phyloP scores from a whole-genome alignment of 768 basidiomycete species.

The Amanita pallidorosea region DNA sequence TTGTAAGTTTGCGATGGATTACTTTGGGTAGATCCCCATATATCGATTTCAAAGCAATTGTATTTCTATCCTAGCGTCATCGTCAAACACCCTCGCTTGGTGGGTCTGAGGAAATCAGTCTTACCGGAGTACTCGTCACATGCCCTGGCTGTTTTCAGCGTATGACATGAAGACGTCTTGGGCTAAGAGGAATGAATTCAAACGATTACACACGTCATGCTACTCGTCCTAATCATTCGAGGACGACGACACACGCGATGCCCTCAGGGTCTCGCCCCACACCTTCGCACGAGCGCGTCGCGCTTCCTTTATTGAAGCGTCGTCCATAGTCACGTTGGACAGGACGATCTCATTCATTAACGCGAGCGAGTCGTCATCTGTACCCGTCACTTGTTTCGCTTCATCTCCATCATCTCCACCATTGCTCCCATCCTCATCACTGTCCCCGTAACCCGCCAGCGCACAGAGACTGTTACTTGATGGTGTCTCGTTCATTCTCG shows the following conservation, averaged over 20 bases:
- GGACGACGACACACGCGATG: background rate
- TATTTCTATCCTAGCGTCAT: too few species aligned
- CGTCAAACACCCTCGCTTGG: too few species aligned
- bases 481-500: background rate
- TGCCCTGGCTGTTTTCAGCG: too few species aligned
- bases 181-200: background rate
- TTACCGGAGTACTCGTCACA: too few species aligned
- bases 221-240: background rate
- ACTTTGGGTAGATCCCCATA: too few species aligned
- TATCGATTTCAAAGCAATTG: too few species aligned
- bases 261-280: slow-evolving; percentile 44
- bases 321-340: slow-evolving; percentile 1
- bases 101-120: too few species aligned
- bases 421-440: slow-evolving; percentile 28
- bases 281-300: slow-evolving; percentile 46
- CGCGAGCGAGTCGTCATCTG: background rate
- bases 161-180: background rate
- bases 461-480: slow-evolving; percentile 29
- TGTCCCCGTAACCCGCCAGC: slow-evolving; percentile 50
- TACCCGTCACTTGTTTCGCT: background rate
- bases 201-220: background rate
- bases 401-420: slow-evolving; percentile 12
- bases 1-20: too few species aligned
- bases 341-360: background rate
- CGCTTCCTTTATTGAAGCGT: slow-evolving; percentile 28